Evolutionary conservation across 768 basidiomycete species (phyloP), one percentile per base, ranked within the genome.

Genomic region (Lactifluus volemus): DNA sequence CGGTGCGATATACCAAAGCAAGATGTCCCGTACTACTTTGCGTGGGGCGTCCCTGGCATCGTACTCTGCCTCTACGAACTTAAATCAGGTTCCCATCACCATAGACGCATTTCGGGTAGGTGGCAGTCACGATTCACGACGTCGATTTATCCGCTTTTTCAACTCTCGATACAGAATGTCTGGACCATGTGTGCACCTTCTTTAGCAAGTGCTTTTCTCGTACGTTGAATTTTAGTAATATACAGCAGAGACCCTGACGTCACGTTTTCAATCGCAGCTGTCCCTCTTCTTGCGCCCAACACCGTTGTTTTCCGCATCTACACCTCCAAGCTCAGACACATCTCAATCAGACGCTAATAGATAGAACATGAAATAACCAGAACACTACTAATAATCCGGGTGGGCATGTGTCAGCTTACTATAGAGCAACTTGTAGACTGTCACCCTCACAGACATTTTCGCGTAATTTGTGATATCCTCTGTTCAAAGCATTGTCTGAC

Each of bases 1-100:
- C 56, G 89, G 89, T 17, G 82, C 88, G 45, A 77, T 89, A 60
- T 91, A 88, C 71, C 42, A 66, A 57, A 59, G 49, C 53, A 49
- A 44, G 12, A 21, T 64, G 34, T 60, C 55, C 29, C 61, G 52
- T 49, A 21, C 48, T 30, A 1, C 41, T 36, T 45, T 36, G 29
- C 19, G 21, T 47, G 32, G 32, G 25, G 21, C 38, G 41, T 63
- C 51, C 51, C 8, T 53, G 45, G 41, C 17, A 15, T 42, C 41
- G 41, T 3, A 7, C 5, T 25, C 42, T 12, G 11, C 25, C 32
- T 44, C 52, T 38, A 42, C 38, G 17, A 34, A 25, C 34, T 49
- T 30, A 41, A 30, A 8, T 1, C 61, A 39, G 36, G 25, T 63
- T 55, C 49, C 57, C n/a, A 39, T 49, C 19, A 51, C 56, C 39